Evolutionary conservation across 148 eudicot species (phyloP).

Genomic region (Silene latifolia): DNA sequence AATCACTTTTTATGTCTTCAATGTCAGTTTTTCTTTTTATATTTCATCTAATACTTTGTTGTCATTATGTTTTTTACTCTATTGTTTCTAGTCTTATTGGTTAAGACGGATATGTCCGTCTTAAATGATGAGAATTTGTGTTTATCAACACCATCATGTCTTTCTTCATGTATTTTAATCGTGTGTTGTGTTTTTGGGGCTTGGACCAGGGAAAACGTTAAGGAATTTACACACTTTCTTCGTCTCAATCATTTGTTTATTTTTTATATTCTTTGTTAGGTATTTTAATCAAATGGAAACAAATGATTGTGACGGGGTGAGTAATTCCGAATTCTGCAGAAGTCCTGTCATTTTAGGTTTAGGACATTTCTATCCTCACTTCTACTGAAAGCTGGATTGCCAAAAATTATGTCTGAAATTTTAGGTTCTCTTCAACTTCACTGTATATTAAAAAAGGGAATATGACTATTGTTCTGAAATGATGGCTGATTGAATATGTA

Average conservation of each 20-base stretch:
- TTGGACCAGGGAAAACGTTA: too few relatives aligned
- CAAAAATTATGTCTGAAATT: too few relatives aligned
- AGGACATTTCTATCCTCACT: background rate
- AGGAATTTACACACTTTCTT: too few relatives aligned
- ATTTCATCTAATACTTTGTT: background rate
- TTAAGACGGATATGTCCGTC: too few relatives aligned
- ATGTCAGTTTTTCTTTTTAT: slow-evolving; percentile 43
- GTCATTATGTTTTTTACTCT: background rate
- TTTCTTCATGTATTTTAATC: background rate
- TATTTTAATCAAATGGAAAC: too few relatives aligned
- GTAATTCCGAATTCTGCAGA: background rate
- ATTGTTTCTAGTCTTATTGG: background rate
- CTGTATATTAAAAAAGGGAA: too few relatives aligned
- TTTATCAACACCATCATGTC: background rate
- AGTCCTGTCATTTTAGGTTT: background rate
- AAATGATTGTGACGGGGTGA: too few relatives aligned
- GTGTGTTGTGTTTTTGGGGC: too few relatives aligned
- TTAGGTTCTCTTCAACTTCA: too few relatives aligned
- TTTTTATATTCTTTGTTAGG: too few relatives aligned
- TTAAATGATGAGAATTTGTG: background rate
- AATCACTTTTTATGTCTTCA: slow-evolving; percentile 40
- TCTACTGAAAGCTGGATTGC: background rate
- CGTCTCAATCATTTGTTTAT: too few relatives aligned
- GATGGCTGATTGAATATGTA: background rate
- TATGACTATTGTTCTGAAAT: background rate